These are phyloP conservation scores for Rhodocollybia butyracea DNA, from an alignment of 768 basidiomycete genomes.

Conservation along the genomic window DNA sequence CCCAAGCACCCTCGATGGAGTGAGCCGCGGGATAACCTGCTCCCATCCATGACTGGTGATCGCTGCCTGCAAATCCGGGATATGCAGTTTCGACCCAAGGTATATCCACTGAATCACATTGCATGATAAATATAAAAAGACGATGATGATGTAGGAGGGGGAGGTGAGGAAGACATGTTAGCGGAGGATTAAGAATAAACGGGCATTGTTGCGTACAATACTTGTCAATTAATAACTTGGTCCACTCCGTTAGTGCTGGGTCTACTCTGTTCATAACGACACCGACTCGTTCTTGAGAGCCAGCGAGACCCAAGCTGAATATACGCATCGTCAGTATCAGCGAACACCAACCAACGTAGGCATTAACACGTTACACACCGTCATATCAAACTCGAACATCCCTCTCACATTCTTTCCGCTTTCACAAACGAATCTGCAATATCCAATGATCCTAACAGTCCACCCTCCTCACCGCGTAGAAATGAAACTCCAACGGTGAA, in stretches of 20 bases:
- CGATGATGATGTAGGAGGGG: neutral
- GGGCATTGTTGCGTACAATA: neutral
- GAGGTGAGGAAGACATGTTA: neutral
- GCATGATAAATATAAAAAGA: neutral
- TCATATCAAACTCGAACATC: slow-evolving; percentile 33
- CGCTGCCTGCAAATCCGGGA: neutral
- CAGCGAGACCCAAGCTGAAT: slow-evolving; percentile 8
- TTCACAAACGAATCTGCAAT: slow-evolving; percentile 35
- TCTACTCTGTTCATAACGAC: slow-evolving; percentile 11
- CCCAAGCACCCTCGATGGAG: slow-evolving; percentile 49
- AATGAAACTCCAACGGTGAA: slow-evolving; percentile 28
- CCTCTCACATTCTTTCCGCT: slow-evolving; percentile 31
- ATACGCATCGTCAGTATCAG: neutral
- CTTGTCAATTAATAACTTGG: slow-evolving; percentile 9
- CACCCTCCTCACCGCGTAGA: slow-evolving; percentile 28
- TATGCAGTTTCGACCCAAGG: slow-evolving; percentile 10
- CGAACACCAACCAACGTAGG: neutral
- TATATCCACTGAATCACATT: slow-evolving; percentile 15
- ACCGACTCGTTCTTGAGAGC: slow-evolving; percentile 12
- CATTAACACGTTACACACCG: neutral
- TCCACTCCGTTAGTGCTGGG: slow-evolving; percentile 8
- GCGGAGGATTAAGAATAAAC: neutral
- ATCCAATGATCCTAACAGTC: slow-evolving; percentile 36
- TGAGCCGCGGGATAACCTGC: slow-evolving; percentile 65
- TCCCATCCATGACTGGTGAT: slow-evolving; percentile 48